Evolutionary conservation across 1,284 basidiomycete species (phyloP).

Genomic region (Cutaneotrichosporon cutaneum): DNA sequence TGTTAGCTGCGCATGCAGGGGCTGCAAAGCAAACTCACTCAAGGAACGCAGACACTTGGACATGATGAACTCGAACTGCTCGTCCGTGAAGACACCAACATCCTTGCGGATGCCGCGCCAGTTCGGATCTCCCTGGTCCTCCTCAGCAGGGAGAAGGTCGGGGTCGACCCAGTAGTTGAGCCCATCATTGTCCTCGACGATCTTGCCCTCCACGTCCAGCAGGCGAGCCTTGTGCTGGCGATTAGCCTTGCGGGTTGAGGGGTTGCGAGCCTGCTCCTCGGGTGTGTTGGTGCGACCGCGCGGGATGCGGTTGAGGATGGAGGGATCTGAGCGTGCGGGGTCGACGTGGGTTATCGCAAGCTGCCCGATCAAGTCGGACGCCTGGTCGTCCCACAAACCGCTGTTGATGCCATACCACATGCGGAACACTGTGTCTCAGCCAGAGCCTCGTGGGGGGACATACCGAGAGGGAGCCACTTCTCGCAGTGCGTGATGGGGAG

Average conservation of each 20-base stretch:
- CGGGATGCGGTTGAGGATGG: slow-evolving; percentile 63
- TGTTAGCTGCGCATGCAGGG: not conserved
- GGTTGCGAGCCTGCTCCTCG: slow-evolving; percentile 41
- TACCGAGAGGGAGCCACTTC: slow-evolving; percentile 69
- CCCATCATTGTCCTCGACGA: slow-evolving; percentile 60
- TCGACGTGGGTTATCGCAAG: slow-evolving; percentile 72
- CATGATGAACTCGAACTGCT: slow-evolving; percentile 81
- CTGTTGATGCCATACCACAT: slow-evolving; percentile 81
- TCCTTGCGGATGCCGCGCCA: slow-evolving; percentile 76
- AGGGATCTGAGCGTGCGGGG: slow-evolving; percentile 69
- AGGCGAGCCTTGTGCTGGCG: slow-evolving; percentile 38
- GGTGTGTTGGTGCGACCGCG: slow-evolving; percentile 38
- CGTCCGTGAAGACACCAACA: slow-evolving; percentile 80
- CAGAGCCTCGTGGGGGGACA: slow-evolving; percentile 19
- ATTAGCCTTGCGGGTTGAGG: slow-evolving; percentile 25
- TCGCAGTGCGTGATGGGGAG: slow-evolving; percentile 74
- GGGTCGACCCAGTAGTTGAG: slow-evolving; percentile 45
- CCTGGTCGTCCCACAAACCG: slow-evolving; percentile 78
- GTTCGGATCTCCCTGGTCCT: slow-evolving; percentile 64
- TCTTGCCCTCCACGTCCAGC: slow-evolving; percentile 39
- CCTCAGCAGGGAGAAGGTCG: slow-evolving; percentile 56
- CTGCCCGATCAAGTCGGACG: slow-evolving; percentile 65
- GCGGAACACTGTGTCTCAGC: slow-evolving; percentile 59
- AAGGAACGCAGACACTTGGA: slow-evolving; percentile 84
- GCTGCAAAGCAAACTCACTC: slow-evolving; percentile 60